phyloP scores from a whole-genome alignment of 2,329 filamentous ascomycete species.

The Coniosporium tulheliwenetii region DNA sequence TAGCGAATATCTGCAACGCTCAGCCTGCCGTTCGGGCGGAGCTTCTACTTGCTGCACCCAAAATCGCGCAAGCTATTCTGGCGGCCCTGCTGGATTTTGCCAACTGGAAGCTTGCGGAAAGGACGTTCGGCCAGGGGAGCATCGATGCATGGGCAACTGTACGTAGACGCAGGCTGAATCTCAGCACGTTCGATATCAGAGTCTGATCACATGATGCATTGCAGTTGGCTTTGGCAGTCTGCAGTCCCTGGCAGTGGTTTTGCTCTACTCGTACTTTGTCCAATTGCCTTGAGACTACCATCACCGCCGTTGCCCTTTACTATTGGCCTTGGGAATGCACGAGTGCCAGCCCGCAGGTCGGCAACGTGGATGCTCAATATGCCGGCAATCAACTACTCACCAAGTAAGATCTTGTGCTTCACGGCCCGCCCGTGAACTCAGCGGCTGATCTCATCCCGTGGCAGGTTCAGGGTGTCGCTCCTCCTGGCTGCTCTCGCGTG shows the following conservation, averaged over 20 bases:
- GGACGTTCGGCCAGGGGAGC: constrained; percentile 52
- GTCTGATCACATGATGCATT: constrained; percentile 5
- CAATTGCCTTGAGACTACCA: constrained; percentile 80
- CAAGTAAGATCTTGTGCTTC: too few relatives aligned
- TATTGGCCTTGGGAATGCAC: constrained; percentile 72
- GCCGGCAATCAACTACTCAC: too few relatives aligned
- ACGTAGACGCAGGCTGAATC: constrained; percentile 19
- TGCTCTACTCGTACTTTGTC: constrained; percentile 86
- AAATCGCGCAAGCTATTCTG: constrained; percentile 58
- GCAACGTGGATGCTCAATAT: too few relatives aligned
- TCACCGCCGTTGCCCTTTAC: constrained; percentile 66
- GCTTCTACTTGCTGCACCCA: constrained; percentile 57
- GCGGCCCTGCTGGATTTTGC: constrained; percentile 72
- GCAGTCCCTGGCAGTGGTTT: constrained; percentile 94
- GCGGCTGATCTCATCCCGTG: too few relatives aligned
- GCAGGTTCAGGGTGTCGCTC: constrained; percentile 34
- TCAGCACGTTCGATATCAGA: not conserved
- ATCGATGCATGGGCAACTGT: constrained; percentile 55
- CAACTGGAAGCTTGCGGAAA: constrained; percentile 67
- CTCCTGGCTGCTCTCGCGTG: constrained; percentile 67
- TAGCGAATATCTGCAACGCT: constrained; percentile 39
- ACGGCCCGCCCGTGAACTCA: too few relatives aligned
- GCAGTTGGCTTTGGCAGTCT: constrained; percentile 53
- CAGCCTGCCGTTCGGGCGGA: constrained; percentile 43
- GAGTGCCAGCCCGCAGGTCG: too few relatives aligned